These are phyloP conservation scores for Calonectria henricotiae DNA, from an alignment of 2,329 filamentous ascomycete species.

Conservation along the genomic window DNA sequence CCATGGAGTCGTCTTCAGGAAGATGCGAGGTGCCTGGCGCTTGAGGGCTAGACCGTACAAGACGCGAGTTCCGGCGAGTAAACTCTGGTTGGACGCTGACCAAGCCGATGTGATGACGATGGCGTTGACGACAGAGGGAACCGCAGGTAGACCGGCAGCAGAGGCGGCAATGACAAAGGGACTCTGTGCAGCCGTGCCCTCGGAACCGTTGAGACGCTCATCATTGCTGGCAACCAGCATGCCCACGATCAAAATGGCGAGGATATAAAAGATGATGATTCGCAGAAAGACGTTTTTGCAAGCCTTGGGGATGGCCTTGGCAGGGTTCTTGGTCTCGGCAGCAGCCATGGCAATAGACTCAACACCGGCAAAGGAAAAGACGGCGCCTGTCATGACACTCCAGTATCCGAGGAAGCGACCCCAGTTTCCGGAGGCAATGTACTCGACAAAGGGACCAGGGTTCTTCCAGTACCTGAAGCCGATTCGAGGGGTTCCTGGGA, in stretches of 20 bases:
- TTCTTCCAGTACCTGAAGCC: conserved; percentile 61
- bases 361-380: conserved; percentile 80
- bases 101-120: conserved; percentile 82
- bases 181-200: conserved; percentile 61
- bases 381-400: conserved; percentile 75
- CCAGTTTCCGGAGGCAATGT: conserved; percentile 72
- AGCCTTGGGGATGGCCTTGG: conserved; percentile 69
- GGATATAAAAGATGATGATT: conserved; percentile 75
- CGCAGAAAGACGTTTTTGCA: conserved; percentile 73
- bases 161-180: conserved; percentile 83
- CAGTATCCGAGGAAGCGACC: conserved; percentile 79
- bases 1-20: conserved; percentile 73
- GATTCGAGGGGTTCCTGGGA: conserved; percentile 47
- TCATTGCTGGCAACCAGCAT: conserved; percentile 75
- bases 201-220: conserved; percentile 67
- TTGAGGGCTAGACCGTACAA: conserved; percentile 75
- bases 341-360: conserved; percentile 75
- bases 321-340: conserved; percentile 72
- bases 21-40: conserved; percentile 71
- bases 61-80: conserved; percentile 74
- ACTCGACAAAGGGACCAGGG: conserved; percentile 78
- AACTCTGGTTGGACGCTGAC: conserved; percentile 79
- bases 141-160: conserved; percentile 76
- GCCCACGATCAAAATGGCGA: conserved; percentile 80
- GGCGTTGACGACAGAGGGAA: conserved; percentile 83